Evolutionary conservation across 2,329 filamentous ascomycete species (phyloP).

Genomic region (Colletotrichum acutatum): DNA sequence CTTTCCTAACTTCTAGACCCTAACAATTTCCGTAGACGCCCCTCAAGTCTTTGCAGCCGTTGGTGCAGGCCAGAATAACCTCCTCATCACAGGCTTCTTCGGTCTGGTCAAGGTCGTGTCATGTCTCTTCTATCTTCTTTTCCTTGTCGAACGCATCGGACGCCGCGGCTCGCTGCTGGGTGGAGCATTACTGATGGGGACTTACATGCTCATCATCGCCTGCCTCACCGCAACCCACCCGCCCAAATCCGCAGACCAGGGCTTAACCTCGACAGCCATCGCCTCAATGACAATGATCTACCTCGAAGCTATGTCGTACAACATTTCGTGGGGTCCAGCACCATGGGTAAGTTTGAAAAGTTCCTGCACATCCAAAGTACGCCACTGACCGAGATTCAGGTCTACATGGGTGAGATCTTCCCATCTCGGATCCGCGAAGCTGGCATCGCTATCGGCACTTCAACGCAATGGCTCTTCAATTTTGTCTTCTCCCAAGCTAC

Average conservation of each 20-base stretch:
- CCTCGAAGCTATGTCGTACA: conserved; percentile 60
- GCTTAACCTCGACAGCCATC: conserved; percentile 52
- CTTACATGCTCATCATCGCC: conserved; percentile 63
- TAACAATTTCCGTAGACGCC: conserved; percentile 46
- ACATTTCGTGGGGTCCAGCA: conserved; percentile 63
- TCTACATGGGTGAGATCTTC: conserved; percentile 62
- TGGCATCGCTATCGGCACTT: conserved; percentile 60
- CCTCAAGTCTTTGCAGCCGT: conserved; percentile 63
- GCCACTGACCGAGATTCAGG: conserved; percentile 34
- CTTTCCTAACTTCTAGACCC: background rate
- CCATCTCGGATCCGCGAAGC: conserved; percentile 60
- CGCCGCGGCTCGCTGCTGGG: conserved; percentile 59
- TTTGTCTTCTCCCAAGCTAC: conserved; percentile 61
- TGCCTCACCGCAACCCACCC: conserved; percentile 59
- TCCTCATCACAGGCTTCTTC: conserved; percentile 64
- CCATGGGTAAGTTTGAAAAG: conserved; percentile 51
- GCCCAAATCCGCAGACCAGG: conserved; percentile 42
- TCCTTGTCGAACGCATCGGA: conserved; percentile 59
- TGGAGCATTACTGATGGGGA: conserved; percentile 61
- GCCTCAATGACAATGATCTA: conserved; percentile 63
- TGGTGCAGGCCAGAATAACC: conserved; percentile 53
- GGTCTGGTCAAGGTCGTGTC: conserved; percentile 62
- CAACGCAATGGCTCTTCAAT: conserved; percentile 63
- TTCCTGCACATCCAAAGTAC: too few relatives aligned
- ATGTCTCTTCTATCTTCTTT: conserved; percentile 57